Base-by-base conservation (phyloP, 306 rosid genomes). In the Psophocarpus tetragonolobus region DNA sequence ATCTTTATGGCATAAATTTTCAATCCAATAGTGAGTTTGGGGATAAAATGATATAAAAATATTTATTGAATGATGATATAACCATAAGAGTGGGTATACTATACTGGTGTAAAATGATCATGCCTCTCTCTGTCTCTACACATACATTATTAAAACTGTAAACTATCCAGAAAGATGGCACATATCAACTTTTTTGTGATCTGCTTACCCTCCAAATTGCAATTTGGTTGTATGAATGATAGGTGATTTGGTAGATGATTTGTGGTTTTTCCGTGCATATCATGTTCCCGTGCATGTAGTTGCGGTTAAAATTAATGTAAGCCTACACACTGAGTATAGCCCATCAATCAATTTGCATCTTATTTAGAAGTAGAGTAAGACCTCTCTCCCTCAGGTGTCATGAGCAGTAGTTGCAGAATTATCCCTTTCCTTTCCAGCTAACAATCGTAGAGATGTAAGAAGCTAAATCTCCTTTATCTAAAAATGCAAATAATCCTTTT, bases 401-500 rank as follows among this genome's bases (percentile, higher is more conserved):
- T 57, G 56, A 62, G 38, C 23, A 62, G 14, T 79, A 23, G 39
- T 70, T 62, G 38, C 44, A 13, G 57, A 60, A 68, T 62, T 62
- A 51, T 75, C 15, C 47, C 30, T 64, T n/a, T 24, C 33, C 1
- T 0, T 12, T 27, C 29, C 5, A 15, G 11, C 15, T 66, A 66
- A 71, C 69, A 47, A 29, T 76, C 23, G 11, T 13, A 47, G 71
- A 54, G 64, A 45, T 66, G 60, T 48, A 17, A 23, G 41, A 32
- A 76, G 56, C 67, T n/a, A 76, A 64, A 65, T 29, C 29, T 38
- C n/a, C 24, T 76, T 67, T 60, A 38, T 44, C 32, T 53, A 4
- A 12, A 61, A 29, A 61, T 73, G 57, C 44, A n/a, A 42, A 21
- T 36, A 57, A 8, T 36, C 18, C 10, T 35, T 80, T 72, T 44